Percentiles rank a stretch among this genome's conserved stretches.
These are phyloP conservation scores for Magnolia kwangsiensis DNA, from an alignment of 164 flowering plant species.

Conservation along the genomic window DNA sequence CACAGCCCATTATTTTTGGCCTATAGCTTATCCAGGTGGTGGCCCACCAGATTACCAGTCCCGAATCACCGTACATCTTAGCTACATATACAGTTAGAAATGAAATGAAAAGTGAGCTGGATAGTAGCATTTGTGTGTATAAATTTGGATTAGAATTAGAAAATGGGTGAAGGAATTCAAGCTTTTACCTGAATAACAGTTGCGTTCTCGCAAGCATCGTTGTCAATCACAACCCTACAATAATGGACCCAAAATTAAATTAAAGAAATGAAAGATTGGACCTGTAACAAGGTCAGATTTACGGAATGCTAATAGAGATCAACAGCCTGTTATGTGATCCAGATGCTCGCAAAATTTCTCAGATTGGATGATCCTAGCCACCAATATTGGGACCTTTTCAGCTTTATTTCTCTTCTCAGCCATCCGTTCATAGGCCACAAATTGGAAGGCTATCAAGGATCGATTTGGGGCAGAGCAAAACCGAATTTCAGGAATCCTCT, in stretches of 20 bases:
- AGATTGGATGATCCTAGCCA: no score
- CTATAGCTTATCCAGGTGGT: background rate
- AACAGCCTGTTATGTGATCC: no score
- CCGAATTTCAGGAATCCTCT: no score
- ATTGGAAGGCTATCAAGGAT: no score
- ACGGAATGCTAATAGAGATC: no score
- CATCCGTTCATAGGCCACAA: no score
- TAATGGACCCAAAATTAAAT: background rate
- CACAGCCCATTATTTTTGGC: background rate
- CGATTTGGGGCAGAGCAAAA: no score
- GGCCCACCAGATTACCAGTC: background rate
- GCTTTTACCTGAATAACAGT: conserved; percentile 42
- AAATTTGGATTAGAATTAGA: background rate
- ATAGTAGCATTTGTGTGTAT: background rate
- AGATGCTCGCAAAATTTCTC: no score
- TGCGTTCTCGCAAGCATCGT: conserved; percentile 38
- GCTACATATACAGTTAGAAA: background rate
- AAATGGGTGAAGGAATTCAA: background rate
- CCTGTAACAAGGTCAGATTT: no score
- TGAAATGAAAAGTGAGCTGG: background rate
- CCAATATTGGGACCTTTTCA: no score
- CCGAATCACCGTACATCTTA: background rate
- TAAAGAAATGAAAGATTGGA: background rate
- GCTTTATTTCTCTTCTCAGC: no score
- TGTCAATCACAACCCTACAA: conserved; percentile 56